Base-by-base conservation (phyloP, 495 filamentous ascomycete species). In the Penicillium lagena region DNA sequence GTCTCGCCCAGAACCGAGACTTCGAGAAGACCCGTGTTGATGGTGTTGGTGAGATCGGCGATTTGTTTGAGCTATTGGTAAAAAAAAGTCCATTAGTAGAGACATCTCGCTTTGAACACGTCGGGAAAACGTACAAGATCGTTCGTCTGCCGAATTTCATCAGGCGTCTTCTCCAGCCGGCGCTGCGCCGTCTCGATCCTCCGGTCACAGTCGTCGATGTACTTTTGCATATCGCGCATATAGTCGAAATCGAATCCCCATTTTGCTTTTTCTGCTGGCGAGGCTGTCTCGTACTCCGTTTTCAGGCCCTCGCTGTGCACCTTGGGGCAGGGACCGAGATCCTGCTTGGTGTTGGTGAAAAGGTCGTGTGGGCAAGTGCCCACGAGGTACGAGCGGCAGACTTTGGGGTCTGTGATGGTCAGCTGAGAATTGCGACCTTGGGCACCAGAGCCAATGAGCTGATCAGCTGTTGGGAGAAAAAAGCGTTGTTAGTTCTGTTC, bases 271-370 rank as follows among this genome's bases (percentile, higher is more conserved):
- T 91, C 85, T 12, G 78, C 55, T 5, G 78, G 67, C 28, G 81
- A 66, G 0, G 86, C 76, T 1, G 61, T 64, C 50, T 93, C 85
- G 67, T 95, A 97, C 59, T 97, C 89, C 32, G 78, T 71, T 62
- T 95, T 95, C 43, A 96, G 77, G 22, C 82, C 78, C 62, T 95
- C 90, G 44, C 80, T 86, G 67, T 99, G 93, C 35, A 91, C 80
- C 66, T 93, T 93, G 30, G 89, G 81, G 56, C 93, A 99, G 0
- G 81, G 82, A 13, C 93, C 93, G 29, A 96, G 78, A 63, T 99
- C 93, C 78, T 96, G 89, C 69, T 96, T 97, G 34, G 93, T 99
- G 71, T 99, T 99, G 49, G 90, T 97, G 79, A 99, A 99, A 60
- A 97, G 90, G 70, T 99, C 93, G 72, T 96, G 91, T 6, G 93